Evolutionary conservation across 306 rosid genomes (phyloP).

Genomic region (Medicago lupulina): DNA sequence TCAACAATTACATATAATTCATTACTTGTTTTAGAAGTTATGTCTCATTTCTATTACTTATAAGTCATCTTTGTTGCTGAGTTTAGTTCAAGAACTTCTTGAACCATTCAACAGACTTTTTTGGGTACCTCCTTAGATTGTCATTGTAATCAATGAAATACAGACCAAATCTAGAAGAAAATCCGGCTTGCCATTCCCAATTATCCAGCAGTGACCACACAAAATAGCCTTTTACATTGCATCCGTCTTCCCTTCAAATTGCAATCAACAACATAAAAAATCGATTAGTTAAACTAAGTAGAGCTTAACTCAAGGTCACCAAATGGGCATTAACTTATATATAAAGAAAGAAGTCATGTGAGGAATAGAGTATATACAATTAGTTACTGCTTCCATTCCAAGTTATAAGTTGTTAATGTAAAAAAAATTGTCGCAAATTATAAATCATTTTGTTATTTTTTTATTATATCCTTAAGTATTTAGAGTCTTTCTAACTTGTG

Average conservation of each 20-base stretch:
- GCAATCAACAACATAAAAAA: neutral
- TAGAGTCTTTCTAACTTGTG: too few species aligned
- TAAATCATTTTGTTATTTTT: too few species aligned
- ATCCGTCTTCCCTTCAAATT: slow-evolving; percentile 69
- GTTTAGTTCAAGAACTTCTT: slow-evolving; percentile 65
- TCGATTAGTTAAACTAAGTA: slow-evolving; percentile 14
- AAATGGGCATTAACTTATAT: neutral
- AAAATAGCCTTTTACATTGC: slow-evolving; percentile 86
- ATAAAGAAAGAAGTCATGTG: too few species aligned
- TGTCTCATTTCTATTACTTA: neutral
- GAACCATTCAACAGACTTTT: slow-evolving; percentile 76
- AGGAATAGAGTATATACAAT: too few species aligned
- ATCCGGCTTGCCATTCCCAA: slow-evolving; percentile 89
- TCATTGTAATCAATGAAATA: slow-evolving; percentile 73
- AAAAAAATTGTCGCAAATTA: too few species aligned
- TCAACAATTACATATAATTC: neutral
- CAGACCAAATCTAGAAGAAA: slow-evolving; percentile 78
- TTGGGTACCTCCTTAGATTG: slow-evolving; percentile 77
- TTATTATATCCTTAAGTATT: too few species aligned
- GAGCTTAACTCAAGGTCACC: neutral
- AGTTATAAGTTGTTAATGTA: too few species aligned
- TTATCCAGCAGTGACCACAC: slow-evolving; percentile 85
- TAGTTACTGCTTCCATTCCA: too few species aligned
- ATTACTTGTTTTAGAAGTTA: neutral
- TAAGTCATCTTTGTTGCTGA: neutral